Percentiles rank a stretch among this genome's conserved stretches.
phyloP scores from a whole-genome alignment of 306 rosid species.

The Cucumis cinereus region DNA sequence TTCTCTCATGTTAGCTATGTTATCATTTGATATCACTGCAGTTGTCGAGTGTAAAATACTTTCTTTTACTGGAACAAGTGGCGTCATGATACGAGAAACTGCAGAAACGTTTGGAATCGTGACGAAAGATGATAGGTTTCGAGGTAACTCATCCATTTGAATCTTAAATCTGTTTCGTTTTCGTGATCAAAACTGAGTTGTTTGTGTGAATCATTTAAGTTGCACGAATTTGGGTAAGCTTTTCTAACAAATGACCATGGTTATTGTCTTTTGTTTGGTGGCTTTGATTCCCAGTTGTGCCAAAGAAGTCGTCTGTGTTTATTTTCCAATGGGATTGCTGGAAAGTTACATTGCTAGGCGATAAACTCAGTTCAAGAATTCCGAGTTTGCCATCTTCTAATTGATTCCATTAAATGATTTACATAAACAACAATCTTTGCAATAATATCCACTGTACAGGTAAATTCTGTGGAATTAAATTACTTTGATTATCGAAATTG shows the following conservation, averaged over 20 bases:
- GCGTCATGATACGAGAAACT: slow-evolving; percentile 81
- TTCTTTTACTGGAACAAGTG: slow-evolving; percentile 42
- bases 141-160: slow-evolving; percentile 31
- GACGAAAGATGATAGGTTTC: slow-evolving; percentile 43
- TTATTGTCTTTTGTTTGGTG: not conserved
- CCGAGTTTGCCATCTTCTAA: slow-evolving; percentile 19
- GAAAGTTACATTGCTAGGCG: slow-evolving; percentile 71
- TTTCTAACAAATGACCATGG: not conserved
- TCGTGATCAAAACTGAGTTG: not conserved
- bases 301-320: slow-evolving; percentile 59
- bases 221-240: not conserved
- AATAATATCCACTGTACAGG: not conserved
- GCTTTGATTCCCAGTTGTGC: slow-evolving; percentile 52
- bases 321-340: slow-evolving; percentile 64
- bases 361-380: slow-evolving; percentile 63
- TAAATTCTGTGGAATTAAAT: not conserved
- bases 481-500: not conserved
- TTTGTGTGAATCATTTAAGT: not conserved
- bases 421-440: not conserved
- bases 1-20: slow-evolving; percentile 1
- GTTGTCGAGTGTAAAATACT: slow-evolving; percentile 59
- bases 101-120: slow-evolving; percentile 73
- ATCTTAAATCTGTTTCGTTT: not conserved
- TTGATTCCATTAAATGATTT: not conserved
- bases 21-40: slow-evolving; percentile 18